Conservation (phyloP, 2,329 filamentous ascomycete species). For the Arthrobotrys sinensis region DNA sequence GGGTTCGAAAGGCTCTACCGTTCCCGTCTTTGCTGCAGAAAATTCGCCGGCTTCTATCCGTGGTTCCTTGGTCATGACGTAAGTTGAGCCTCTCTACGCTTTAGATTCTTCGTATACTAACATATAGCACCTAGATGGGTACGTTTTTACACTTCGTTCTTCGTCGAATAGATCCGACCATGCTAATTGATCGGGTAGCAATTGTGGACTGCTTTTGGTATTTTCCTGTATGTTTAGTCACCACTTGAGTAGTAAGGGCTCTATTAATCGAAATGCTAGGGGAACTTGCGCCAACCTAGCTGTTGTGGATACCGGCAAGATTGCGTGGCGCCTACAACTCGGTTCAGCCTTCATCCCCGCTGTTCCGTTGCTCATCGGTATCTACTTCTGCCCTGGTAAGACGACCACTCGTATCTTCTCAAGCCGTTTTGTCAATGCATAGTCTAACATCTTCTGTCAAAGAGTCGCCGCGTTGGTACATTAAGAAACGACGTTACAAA, state of each 20-base stretch:
- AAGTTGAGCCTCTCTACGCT: conserved; percentile 65
- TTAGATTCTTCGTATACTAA: conserved; percentile 68
- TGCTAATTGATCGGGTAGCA: conserved; percentile 63
- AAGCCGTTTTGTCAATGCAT: not conserved
- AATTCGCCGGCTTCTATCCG: conserved; percentile 73
- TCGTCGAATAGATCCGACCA: not conserved
- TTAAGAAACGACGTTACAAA: conserved; percentile 76
- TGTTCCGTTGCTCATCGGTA: conserved; percentile 73
- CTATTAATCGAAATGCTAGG: conserved; percentile 2
- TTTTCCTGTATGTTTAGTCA: conserved; percentile 71
- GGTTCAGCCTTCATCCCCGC: conserved; percentile 78
- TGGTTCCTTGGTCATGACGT: conserved; percentile 73
- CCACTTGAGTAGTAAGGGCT: not conserved
- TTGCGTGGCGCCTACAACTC: conserved; percentile 77
- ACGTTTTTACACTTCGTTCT: conserved; percentile 15
- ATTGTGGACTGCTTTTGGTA: conserved; percentile 74
- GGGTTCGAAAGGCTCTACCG: conserved; percentile 75
- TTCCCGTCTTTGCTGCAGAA: conserved; percentile 73
- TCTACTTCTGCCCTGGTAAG: conserved; percentile 74
- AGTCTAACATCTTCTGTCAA: conserved; percentile 22
- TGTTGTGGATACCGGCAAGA: conserved; percentile 74
- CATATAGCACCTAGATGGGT: conserved; percentile 47
- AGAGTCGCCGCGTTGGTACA: conserved; percentile 73
- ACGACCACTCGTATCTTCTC: not conserved
- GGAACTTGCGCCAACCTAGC: conserved; percentile 77